Conservation (phyloP, 2,329 filamentous ascomycete genomes). For the Alternaria infectoria region DNA sequence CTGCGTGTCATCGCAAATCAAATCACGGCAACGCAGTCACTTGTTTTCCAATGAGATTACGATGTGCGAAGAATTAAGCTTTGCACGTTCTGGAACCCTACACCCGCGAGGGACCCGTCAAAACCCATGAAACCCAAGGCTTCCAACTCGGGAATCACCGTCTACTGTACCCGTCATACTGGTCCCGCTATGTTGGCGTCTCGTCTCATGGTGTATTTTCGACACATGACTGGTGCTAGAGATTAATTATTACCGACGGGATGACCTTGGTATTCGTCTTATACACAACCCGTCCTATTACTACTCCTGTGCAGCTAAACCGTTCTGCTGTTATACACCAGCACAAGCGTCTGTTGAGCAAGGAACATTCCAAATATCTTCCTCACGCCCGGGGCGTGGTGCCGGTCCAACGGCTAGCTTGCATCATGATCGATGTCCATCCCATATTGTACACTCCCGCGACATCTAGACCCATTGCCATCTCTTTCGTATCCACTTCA, state of each 20-base stretch:
- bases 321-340: not conserved
- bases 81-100: not conserved
- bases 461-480: slow-evolving; percentile 56
- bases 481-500: slow-evolving; percentile 64
- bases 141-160: not conserved
- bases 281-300: not conserved
- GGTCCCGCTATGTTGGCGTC: not conserved
- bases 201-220: not conserved
- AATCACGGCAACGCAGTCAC: not conserved
- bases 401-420: not conserved
- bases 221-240: not conserved
- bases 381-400: not conserved
- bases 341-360: not conserved
- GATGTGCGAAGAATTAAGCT: not conserved
- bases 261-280: not conserved
- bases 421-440: not conserved
- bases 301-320: not conserved
- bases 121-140: not conserved
- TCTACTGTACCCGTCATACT: not conserved
- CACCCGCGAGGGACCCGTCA: not conserved
- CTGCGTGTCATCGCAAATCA: not conserved
- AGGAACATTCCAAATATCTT: not conserved
- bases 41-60: not conserved
- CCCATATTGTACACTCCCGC: not conserved
- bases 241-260: not conserved